Evolutionary conservation across 2,329 filamentous ascomycete genomes (phyloP), one percentile per base, ranked within the genome.

Genomic region (Aureobasidium zeae): DNA sequence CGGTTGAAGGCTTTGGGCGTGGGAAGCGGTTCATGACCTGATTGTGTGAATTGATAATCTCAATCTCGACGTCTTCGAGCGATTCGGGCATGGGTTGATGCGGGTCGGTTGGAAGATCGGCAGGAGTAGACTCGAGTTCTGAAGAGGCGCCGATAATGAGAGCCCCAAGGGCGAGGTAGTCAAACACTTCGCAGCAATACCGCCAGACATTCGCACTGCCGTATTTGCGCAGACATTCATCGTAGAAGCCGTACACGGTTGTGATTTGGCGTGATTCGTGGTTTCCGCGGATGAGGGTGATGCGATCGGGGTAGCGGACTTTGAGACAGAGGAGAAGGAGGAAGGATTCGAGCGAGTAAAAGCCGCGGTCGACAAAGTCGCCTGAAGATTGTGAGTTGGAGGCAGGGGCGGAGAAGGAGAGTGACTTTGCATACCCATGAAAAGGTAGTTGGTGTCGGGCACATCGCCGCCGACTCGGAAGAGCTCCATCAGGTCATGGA

Each of bases 241-340:
- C 89, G 68, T 96, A 96, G 69, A 96, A 96, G 50, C 89, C 89
- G 62, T 96, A 96, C 11, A 96, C 89, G 4, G 86, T 94, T 16
- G 89, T 96, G 52, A 96, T 96, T 63, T 96, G 89, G 47, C 89
- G 79, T 32, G 88, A 95, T 66, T 96, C 89, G 69, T 94, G 87
- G 62, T 94, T 94, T 28, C 48, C 48, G 15, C 48, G 41, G 31
- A 96, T 94, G 30, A 96, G 75, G 3, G 91, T 96, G 70, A 96
- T 95, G 54, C 91, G 86, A 64, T 96, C 87, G 42, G 89, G 91
- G 61, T 96, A 96, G 61, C 89, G 83, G 49, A 96, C 89, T 73
- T 96, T 96, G 56, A 96, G 79, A 60, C 87, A 94, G 42, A 98
- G 77, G 9, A 98, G 80, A 44, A 98, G 83, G 49, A 95, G 80